Conservation (phyloP, 306 rosid genomes). For the Acacia melanoxylon region DNA sequence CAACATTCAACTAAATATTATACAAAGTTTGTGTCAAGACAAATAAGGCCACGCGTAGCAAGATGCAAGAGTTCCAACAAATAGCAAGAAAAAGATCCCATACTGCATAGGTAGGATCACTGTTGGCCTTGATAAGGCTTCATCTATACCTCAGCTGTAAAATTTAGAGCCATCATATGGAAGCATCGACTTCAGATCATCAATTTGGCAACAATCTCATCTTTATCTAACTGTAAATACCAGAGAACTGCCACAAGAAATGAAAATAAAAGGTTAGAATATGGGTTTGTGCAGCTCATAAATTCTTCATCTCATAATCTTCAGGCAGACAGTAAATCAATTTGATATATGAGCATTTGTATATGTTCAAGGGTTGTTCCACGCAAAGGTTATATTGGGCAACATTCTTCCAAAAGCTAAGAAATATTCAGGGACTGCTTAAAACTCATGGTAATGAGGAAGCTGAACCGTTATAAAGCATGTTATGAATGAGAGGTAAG, state of each 20-base stretch:
- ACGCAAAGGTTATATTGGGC: not conserved
- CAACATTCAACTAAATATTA: constrained; percentile 59
- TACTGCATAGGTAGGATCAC: constrained; percentile 33
- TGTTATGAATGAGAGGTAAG: not conserved
- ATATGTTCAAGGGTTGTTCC: not conserved
- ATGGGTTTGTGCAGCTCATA: not conserved
- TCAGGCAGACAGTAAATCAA: not conserved
- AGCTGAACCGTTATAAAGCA: not conserved
- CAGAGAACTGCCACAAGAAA: constrained; percentile 23
- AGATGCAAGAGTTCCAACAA: not conserved
- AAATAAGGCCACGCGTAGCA: constrained; percentile 22
- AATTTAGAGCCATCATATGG: constrained; percentile 14
- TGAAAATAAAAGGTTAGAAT: not conserved
- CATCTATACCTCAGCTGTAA: constrained; percentile 16
- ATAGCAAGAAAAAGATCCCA: constrained; percentile 23
- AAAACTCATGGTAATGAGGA: not conserved
- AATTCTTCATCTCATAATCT: no score
- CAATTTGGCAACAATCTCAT: constrained; percentile 15
- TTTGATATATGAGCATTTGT: not conserved
- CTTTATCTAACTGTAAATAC: constrained; percentile 10
- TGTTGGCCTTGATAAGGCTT: constrained; percentile 23
- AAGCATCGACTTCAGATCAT: constrained; percentile 33
- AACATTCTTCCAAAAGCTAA: not conserved
- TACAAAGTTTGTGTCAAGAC: constrained; percentile 54
- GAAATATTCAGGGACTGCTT: not conserved